Conservation (phyloP, 192 early-diverging fungal species). For the Backusella psychrophila region DNA sequence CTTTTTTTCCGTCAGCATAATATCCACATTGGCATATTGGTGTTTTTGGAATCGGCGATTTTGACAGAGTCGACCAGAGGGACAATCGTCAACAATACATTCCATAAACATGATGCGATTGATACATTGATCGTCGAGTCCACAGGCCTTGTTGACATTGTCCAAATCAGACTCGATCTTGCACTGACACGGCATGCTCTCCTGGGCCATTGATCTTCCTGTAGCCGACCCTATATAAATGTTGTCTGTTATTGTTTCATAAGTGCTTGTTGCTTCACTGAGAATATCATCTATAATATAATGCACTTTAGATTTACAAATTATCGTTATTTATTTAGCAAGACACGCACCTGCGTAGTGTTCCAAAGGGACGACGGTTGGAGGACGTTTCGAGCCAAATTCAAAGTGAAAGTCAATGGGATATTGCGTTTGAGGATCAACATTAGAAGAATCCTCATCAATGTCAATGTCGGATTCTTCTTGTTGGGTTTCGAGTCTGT, state of each 20-base stretch:
- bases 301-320: background rate
- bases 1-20: conserved; percentile 90
- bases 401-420: conserved; percentile 12
- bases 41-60: conserved; percentile 89
- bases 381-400: conserved; percentile 10
- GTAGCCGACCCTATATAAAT: conserved; percentile 70
- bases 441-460: background rate
- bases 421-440: background rate
- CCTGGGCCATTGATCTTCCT: conserved; percentile 62
- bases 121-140: conserved; percentile 86
- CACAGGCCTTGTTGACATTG: conserved; percentile 74
- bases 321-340: background rate
- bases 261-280: conserved; percentile 51
- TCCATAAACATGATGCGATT: conserved; percentile 90
- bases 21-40: conserved; percentile 80
- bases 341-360: background rate
- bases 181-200: conserved; percentile 77
- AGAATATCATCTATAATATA: background rate
- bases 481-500: background rate
- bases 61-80: conserved; percentile 80
- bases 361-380: background rate
- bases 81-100: conserved; percentile 86
- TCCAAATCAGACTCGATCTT: conserved; percentile 63
- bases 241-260: conserved; percentile 66
- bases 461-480: conserved; percentile 1